Percentiles rank a stretch among this genome's conserved stretches.
phyloP scores from a whole-genome alignment of 148 eudicot species.

The Chenopodium formosanum region DNA sequence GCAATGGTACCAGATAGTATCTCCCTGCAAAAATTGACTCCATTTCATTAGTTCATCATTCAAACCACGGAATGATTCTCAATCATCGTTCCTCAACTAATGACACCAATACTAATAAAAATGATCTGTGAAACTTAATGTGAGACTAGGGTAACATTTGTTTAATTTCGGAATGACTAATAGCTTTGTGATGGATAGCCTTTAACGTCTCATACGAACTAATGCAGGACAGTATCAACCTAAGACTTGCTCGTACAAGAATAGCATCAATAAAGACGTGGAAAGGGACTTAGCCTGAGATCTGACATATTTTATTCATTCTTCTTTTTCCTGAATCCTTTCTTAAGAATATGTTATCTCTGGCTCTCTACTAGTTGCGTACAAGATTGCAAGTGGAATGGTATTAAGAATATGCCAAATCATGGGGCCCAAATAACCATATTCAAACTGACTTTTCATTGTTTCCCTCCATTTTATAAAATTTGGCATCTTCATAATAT shows the following conservation, averaged over 20 bases:
- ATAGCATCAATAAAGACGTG: background rate
- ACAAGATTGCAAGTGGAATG: background rate
- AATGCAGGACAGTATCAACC: background rate
- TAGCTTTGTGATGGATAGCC: too few relatives aligned
- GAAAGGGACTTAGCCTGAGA: background rate
- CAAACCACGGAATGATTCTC: too few relatives aligned
- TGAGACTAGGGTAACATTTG: too few relatives aligned
- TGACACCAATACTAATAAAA: too few relatives aligned
- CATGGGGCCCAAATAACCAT: background rate
- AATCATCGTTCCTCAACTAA: too few relatives aligned
- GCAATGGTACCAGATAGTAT: constrained; percentile 29
- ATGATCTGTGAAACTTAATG: too few relatives aligned
- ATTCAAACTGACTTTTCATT: background rate
- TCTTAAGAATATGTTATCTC: background rate
- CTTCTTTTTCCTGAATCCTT: background rate
- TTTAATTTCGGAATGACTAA: too few relatives aligned
- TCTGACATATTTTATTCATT: too few relatives aligned
- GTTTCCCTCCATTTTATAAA: too few relatives aligned
- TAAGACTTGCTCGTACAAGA: background rate
- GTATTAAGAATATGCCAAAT: constrained; percentile 5
- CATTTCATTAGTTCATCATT: background rate
- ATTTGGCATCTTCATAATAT: background rate
- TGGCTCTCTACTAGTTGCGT: too few relatives aligned
- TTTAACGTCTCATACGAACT: background rate
- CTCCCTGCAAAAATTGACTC: constrained; percentile 16